Evolutionary conservation across 2,329 filamentous ascomycete species (phyloP).

Genomic region (Ambrosiella beaveri): DNA sequence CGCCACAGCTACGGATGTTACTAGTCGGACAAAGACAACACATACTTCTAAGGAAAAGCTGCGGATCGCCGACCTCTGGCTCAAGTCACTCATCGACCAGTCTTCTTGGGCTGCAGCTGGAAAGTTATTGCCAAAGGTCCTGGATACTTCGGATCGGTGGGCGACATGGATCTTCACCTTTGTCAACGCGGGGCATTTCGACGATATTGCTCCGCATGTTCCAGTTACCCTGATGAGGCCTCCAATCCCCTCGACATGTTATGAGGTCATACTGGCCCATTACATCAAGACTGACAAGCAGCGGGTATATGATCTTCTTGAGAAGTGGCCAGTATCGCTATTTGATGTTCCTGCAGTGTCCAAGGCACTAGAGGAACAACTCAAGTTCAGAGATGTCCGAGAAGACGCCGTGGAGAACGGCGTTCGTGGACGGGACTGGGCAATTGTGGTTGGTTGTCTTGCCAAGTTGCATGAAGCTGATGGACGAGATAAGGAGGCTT

Average conservation of each 20-base stretch:
- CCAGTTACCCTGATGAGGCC: slow-evolving; percentile 62
- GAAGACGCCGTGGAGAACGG: slow-evolving; percentile 63
- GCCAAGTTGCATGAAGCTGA: slow-evolving; percentile 71
- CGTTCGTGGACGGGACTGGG: slow-evolving; percentile 64
- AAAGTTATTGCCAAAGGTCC: slow-evolving; percentile 62
- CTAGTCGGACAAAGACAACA: slow-evolving; percentile 16
- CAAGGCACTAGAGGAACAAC: slow-evolving; percentile 62
- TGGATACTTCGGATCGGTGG: slow-evolving; percentile 67
- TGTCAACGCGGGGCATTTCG: slow-evolving; percentile 67
- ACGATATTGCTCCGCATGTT: slow-evolving; percentile 75
- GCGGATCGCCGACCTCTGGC: slow-evolving; percentile 81
- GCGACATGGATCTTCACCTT: slow-evolving; percentile 94
- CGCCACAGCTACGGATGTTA: slow-evolving; percentile 27
- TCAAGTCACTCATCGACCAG: slow-evolving; percentile 63
- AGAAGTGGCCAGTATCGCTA: slow-evolving; percentile 67
- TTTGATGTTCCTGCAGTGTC: slow-evolving; percentile 66
- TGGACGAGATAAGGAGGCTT: slow-evolving; percentile 64
- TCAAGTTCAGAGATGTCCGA: slow-evolving; percentile 56
- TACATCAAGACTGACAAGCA: slow-evolving; percentile 67
- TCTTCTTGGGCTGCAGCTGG: slow-evolving; percentile 65
- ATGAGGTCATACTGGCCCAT: slow-evolving; percentile 76
- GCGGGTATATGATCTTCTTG: slow-evolving; percentile 61
- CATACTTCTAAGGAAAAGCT: slow-evolving; percentile 62
- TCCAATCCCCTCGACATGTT: slow-evolving; percentile 63
- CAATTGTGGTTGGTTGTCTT: slow-evolving; percentile 69